Evolutionary conservation across 1,139 yeast genomes (phyloP).

Genomic region (Insectozyma bohioensis): DNA sequence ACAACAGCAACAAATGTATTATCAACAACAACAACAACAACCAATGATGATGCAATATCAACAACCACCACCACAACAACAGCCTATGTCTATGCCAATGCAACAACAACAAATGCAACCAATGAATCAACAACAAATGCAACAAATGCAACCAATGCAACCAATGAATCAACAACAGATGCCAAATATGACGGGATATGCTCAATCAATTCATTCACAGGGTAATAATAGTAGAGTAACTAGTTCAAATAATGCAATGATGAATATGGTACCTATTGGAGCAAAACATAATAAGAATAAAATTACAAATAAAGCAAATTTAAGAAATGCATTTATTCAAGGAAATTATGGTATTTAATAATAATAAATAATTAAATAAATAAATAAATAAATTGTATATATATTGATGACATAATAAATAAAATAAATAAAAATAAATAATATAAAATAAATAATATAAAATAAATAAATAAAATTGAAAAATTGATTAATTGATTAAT

Average conservation of each 20-base stretch:
- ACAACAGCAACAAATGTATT: constrained; percentile 4
- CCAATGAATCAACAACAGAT: not conserved
- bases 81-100: not conserved
- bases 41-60: constrained; percentile 4
- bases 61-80: constrained; percentile 11
- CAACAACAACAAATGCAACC: constrained; percentile 1
- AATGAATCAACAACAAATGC: constrained; percentile 1
- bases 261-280: constrained; percentile 39
- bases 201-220: too few species aligned
- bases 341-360: constrained; percentile 41
- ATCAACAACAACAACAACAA: constrained; percentile 2
- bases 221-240: too few species aligned
- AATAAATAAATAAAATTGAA: constrained; percentile 9
- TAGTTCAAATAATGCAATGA: constrained; percentile 26
- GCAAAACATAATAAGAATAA: constrained; percentile 35
- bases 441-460: constrained; percentile 4
- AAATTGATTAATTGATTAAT: constrained; percentile 10
- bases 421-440: constrained; percentile 4
- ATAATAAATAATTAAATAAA: constrained; percentile 3
- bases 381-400: constrained; percentile 6
- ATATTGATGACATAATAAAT: too few species aligned
- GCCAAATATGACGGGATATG: constrained; percentile 11
- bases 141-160: constrained; percentile 1
- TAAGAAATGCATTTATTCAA: constrained; percentile 43
- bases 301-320: constrained; percentile 35